phyloP scores from a whole-genome alignment of 2,329 filamentous ascomycete genomes.

The Teratosphaeriaceae sp. region DNA sequence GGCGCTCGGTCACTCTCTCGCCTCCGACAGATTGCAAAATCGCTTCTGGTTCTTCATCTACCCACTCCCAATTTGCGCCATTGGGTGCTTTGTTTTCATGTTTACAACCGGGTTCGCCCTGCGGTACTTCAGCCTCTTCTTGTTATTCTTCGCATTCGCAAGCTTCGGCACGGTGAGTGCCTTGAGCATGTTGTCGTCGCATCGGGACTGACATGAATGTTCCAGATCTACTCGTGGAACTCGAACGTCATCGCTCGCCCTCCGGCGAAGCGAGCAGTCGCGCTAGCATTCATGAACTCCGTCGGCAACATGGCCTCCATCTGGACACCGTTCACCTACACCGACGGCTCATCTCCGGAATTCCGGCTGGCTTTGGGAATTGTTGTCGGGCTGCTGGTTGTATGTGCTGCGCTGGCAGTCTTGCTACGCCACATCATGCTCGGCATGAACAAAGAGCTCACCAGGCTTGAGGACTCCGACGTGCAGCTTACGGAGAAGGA shows the following conservation, averaged over 20 bases:
- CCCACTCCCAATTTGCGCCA: slow-evolving; percentile 45
- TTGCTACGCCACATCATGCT: slow-evolving; percentile 21
- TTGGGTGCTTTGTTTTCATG: slow-evolving; percentile 51
- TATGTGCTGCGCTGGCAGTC: background rate
- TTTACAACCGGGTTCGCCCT: slow-evolving; percentile 45
- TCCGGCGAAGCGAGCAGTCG: slow-evolving; percentile 65
- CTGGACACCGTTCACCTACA: slow-evolving; percentile 42
- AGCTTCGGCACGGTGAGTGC: slow-evolving; percentile 43
- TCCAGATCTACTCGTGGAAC: slow-evolving; percentile 67
- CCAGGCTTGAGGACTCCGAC: slow-evolving; percentile 44
- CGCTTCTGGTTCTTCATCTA: slow-evolving; percentile 50
- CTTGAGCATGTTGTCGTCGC: no score
- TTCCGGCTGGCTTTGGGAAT: slow-evolving; percentile 15
- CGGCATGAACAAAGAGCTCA: slow-evolving; percentile 45
- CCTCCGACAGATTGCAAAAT: slow-evolving; percentile 39
- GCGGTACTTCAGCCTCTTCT: slow-evolving; percentile 50
- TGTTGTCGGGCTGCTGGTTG: background rate
- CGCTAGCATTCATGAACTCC: slow-evolving; percentile 69
- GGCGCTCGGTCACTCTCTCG: slow-evolving; percentile 42
- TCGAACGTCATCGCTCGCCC: slow-evolving; percentile 68
- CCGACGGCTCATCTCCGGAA: slow-evolving; percentile 18
- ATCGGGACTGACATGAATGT: no score
- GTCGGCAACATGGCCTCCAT: slow-evolving; percentile 63
- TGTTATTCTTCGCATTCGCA: slow-evolving; percentile 51
- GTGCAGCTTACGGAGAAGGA: slow-evolving; percentile 42